Percentiles rank a stretch among this genome's conserved stretches.
Evolutionary conservation across 768 basidiomycete species (phyloP).

Genomic region (Mycena rebaudengoi): DNA sequence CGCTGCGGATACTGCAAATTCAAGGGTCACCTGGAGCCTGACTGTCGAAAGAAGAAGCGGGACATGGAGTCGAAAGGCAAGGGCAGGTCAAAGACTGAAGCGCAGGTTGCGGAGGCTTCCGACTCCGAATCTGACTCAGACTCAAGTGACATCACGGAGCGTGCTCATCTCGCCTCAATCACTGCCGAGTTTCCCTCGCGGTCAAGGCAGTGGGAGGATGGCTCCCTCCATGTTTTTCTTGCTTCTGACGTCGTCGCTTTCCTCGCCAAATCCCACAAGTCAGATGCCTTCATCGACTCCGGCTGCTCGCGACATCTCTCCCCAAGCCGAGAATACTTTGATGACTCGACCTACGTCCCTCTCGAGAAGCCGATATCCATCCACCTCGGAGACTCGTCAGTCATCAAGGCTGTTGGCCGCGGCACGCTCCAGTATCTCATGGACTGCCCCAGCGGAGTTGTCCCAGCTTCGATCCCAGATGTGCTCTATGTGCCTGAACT

Average conservation of each 20-base stretch:
- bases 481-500: conserved; percentile 25
- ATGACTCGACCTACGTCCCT: background rate
- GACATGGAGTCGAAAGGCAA: background rate
- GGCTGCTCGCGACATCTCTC: conserved; percentile 17
- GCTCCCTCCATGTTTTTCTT: conserved; percentile 16
- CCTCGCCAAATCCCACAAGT: conserved; percentile 4
- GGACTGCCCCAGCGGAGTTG: conserved; percentile 11
- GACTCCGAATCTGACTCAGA: background rate
- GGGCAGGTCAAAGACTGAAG: background rate
- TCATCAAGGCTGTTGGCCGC: conserved; percentile 18
- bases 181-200: background rate
- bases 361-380: conserved; percentile 19
- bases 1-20: conserved; percentile 7
- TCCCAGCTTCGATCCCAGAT: conserved; percentile 17
- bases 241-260: conserved; percentile 7
- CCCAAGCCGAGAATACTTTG: conserved; percentile 16
- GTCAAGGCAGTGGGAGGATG: conserved; percentile 5
- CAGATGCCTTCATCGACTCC: conserved; percentile 19
- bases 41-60: conserved; percentile 4
- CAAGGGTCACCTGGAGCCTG: background rate
- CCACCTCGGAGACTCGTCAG: conserved; percentile 19
- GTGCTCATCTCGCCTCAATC: background rate
- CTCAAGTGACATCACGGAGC: background rate
- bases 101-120: background rate
- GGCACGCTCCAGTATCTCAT: conserved; percentile 19